phyloP scores from a whole-genome alignment of 192 early-diverging fungal genomes.

The Chytriomyces sp. region DNA sequence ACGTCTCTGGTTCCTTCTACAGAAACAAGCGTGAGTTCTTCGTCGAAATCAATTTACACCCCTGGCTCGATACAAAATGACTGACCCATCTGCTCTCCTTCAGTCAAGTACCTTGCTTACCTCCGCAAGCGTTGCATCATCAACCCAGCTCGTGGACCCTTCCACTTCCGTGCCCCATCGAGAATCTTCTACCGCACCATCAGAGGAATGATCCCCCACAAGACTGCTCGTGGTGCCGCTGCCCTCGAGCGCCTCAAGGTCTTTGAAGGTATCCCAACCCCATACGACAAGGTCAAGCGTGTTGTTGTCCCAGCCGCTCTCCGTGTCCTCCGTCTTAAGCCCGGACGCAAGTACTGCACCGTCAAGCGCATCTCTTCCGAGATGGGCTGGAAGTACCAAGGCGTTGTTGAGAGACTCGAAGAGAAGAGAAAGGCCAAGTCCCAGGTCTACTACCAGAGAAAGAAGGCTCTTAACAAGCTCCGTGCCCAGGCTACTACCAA shows the following conservation, averaged over 20 bases:
- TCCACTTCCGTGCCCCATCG: slow-evolving; percentile 99
- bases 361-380: slow-evolving; percentile 91
- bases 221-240: slow-evolving; percentile 96
- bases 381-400: slow-evolving; percentile 99
- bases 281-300: slow-evolving; percentile 96
- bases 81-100: neutral
- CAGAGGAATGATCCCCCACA: slow-evolving; percentile 99
- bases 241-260: slow-evolving; percentile 98
- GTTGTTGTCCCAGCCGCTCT: slow-evolving; percentile 97
- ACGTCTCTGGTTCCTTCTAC: slow-evolving; percentile 98
- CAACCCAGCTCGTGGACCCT: slow-evolving; percentile 95
- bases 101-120: slow-evolving; percentile 95
- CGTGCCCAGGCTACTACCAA: slow-evolving; percentile 75
- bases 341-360: slow-evolving; percentile 97
- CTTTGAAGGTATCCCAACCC: slow-evolving; percentile 98
- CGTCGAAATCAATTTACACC: neutral
- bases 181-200: slow-evolving; percentile 96
- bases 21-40: slow-evolving; percentile 93
- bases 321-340: slow-evolving; percentile 94
- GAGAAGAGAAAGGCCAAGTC: slow-evolving; percentile 98
- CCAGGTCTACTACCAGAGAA: slow-evolving; percentile 91
- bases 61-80: slow-evolving; percentile 4
- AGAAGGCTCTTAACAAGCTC: slow-evolving; percentile 59
- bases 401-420: slow-evolving; percentile 94
- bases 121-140: slow-evolving; percentile 97